Evolutionary conservation across 202 grass and related monocot genomes (phyloP), one percentile per base, ranked within the genome.

Genomic region (Setaria italica): DNA sequence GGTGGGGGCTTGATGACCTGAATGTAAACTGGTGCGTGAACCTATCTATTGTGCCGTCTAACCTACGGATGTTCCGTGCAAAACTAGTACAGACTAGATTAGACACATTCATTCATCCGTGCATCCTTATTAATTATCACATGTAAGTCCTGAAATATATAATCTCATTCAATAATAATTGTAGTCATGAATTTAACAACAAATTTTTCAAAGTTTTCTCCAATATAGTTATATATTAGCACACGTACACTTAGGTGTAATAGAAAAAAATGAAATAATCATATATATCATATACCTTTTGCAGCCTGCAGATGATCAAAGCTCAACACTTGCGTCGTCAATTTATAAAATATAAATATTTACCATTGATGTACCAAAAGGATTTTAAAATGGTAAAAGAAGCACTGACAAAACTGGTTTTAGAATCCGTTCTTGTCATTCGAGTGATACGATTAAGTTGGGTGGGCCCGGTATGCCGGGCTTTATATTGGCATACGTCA

Each of bases 401-500:
- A 80, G 34, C 19, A 5, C 1, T 14, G 17, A 50, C 17, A 53
- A 42, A 21, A 16, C 69, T 39, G 33, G 25, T 16, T 70, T 42
- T 47, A 7, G 12, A n/a, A 21, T 78, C 63, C 55, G 45, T 70
- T 34, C 14, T 29, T 51, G 86, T 70, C 64, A 45, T 25, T 83
- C 34, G 16, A 21, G 19, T 54, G 42, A 37, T 59, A 82, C 58
- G 68, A 55, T 74, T 72, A 70, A 77, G 20, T 34, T 56, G 11
- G 19, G 1, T 65, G 80, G 79, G 35, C 86, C 73, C 21, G 0
- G 45, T 0, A 1, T 88, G 86, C 39, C 59, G 80, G 45, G n/a
- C 80, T 74, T 79, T 88, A 10, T 7, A 66, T 41, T 13, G 67
- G 17, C 87, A 84, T 10, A 32, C 2, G 80, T 80, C 49, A 14